Evolutionary conservation across 768 basidiomycete genomes (phyloP), one percentile per base, ranked within the genome.

Genomic region (Piloderma croceum): DNA sequence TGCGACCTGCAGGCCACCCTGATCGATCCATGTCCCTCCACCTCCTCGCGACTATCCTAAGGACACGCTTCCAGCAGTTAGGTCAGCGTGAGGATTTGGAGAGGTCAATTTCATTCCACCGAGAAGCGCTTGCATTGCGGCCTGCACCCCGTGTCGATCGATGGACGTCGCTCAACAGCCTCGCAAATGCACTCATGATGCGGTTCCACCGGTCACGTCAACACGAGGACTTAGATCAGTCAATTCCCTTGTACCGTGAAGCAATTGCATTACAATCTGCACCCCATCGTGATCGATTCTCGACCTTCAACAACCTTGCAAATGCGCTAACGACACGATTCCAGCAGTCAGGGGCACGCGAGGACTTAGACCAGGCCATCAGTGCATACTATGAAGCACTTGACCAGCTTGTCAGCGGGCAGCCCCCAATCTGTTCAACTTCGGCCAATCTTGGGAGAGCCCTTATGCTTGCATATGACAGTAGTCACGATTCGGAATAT

Each of bases 301-400:
- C 21, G 48, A 24, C 38, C 33, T 45, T n/a, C n/a, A n/a, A n/a
- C n/a, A n/a, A n/a, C n/a, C n/a, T n/a, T n/a, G n/a, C n/a, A n/a
- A n/a, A n/a, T n/a, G 43, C 49, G 13, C 35, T 57, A 33, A 47
- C 32, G 34, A 41, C 39, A 5, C 51, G 62, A n/a, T 43, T 52
- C 34, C 33, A 55, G 18, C 52, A 53, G 5, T 55, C 51, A 49
- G 58, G 61, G 5, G 50, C 51, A n/a, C 31, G 20, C 11, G 42
- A 44, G 19, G 58, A 56, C 13, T 43, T 62, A 6, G 51, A 60
- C 11, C 36, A 51, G 6, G 50, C 61, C 29, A 50, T 65, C 23
- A 43, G 50, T 4, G 7, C 34, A 12, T 45, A 33, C 45, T 49
- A 47, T 10, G 19, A 43, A 13, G 48, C 59, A 11, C 43, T 34